Conservation (phyloP, 805 yeast species). For the Zygosaccharomyces pseudorouxii region DNA sequence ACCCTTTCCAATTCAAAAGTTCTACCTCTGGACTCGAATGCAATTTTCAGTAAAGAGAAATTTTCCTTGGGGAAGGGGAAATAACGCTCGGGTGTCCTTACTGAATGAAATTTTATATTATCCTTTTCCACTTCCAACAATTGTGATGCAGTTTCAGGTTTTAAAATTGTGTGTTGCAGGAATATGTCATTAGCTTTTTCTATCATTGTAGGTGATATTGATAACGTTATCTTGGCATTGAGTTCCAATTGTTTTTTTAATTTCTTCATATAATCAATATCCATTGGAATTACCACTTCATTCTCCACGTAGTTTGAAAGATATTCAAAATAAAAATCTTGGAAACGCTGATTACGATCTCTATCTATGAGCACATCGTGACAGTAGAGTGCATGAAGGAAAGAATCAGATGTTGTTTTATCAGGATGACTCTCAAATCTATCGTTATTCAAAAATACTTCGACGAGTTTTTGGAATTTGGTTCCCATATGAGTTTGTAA, state of each 20-base stretch:
- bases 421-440: not conserved
- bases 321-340: slow-evolving; percentile 12
- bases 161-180: slow-evolving; percentile 10
- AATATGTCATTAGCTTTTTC: slow-evolving; percentile 11
- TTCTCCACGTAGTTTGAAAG: slow-evolving; percentile 5
- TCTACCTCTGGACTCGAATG: slow-evolving; percentile 9
- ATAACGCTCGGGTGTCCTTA: not conserved
- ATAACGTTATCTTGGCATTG: slow-evolving; percentile 6
- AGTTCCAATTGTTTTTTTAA: slow-evolving; percentile 5
- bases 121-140: slow-evolving; percentile 4
- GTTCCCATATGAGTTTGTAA: not conserved
- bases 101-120: not conserved
- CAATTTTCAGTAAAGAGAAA: not conserved
- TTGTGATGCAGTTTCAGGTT: slow-evolving; percentile 3
- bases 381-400: slow-evolving; percentile 11
- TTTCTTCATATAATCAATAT: slow-evolving; percentile 1
- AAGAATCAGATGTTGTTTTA: slow-evolving; percentile 1
- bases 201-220: slow-evolving; percentile 11
- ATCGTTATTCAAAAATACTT: not conserved
- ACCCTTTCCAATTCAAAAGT: slow-evolving; percentile 3
- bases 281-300: slow-evolving; percentile 3
- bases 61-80: not conserved
- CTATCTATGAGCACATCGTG: slow-evolving; percentile 9
- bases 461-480: not conserved
- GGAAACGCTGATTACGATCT: not conserved